These are phyloP conservation scores for Comarum palustre DNA, from an alignment of 306 rosid genomes.

Conservation along the genomic window DNA sequence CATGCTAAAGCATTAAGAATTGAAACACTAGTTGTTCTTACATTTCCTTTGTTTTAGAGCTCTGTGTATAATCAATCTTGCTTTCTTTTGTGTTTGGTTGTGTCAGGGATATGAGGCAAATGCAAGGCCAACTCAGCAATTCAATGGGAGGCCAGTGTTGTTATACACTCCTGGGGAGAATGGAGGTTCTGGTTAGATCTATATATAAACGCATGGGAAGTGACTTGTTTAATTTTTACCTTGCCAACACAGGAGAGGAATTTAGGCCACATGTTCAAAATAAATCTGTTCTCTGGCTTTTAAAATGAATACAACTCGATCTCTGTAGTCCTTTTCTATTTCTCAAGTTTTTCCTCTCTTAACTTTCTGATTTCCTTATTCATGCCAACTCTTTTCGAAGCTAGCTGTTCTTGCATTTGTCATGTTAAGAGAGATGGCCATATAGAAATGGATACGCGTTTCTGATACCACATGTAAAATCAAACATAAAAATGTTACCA, in stretches of 20 bases:
- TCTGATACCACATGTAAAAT: not conserved
- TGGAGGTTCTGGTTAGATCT: slow-evolving; percentile 18
- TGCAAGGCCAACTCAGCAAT: slow-evolving; percentile 61
- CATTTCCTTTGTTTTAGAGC: not conserved
- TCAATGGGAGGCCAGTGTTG: slow-evolving; percentile 43
- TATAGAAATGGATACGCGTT: not conserved
- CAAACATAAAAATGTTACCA: too few species aligned
- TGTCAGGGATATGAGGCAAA: slow-evolving; percentile 52
- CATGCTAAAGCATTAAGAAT: not conserved
- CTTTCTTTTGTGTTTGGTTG: not conserved
- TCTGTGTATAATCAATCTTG: not conserved
- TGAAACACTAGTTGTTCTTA: not conserved
- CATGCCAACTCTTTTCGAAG: not conserved
- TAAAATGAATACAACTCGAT: too few species aligned
- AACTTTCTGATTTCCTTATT: not conserved
- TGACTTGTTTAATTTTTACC: not conserved
- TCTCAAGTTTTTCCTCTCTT: not conserved
- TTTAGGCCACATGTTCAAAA: not conserved
- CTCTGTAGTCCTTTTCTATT: not conserved
- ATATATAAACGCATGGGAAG: not conserved
- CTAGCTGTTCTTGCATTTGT: not conserved
- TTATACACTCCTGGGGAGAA: slow-evolving; percentile 27
- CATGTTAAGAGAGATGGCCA: not conserved
- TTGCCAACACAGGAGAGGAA: not conserved
- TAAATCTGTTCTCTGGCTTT: too few species aligned